Conservation (phyloP, 305 asterid species). For the Ilex paraguariensis region DNA sequence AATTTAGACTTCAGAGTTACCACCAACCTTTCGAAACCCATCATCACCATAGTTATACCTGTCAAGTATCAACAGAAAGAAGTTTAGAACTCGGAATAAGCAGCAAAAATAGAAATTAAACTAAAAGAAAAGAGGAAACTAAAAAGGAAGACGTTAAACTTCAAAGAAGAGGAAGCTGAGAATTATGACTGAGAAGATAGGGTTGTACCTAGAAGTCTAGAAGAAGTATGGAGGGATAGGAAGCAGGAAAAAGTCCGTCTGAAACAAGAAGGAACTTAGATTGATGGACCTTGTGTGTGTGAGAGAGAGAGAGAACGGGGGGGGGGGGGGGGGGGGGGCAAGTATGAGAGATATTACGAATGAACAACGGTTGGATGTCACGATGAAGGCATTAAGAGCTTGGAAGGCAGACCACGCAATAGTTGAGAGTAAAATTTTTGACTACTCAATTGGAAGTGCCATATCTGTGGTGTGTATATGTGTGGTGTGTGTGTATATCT, state of each 20-base stretch:
- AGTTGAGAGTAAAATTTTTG: background rate
- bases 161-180: background rate
- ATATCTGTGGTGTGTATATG: too few relatives aligned
- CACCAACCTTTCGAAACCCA: constrained; percentile 47
- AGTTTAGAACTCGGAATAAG: background rate
- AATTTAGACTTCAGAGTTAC: constrained; percentile 48
- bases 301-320: constrained; percentile 2
- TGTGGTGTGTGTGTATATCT: too few relatives aligned
- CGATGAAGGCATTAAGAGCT: constrained; percentile 1
- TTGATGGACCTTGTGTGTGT: too few relatives aligned
- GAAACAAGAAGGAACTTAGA: too few relatives aligned
- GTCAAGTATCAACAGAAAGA: background rate
- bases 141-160: too few relatives aligned
- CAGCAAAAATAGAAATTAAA: constrained; percentile 6
- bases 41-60: constrained; percentile 24
- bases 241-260: too few relatives aligned
- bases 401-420: constrained; percentile 18
- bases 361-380: constrained; percentile 7
- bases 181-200: background rate
- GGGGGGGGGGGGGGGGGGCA: background rate
- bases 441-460: too few relatives aligned
- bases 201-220: too few relatives aligned
- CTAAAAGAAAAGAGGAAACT: constrained; percentile 1
- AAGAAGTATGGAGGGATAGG: too few relatives aligned
- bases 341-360: constrained; percentile 13